phyloP scores from a whole-genome alignment of 2,329 filamentous ascomycete species.

The Hymenoscyphus infarciens region DNA sequence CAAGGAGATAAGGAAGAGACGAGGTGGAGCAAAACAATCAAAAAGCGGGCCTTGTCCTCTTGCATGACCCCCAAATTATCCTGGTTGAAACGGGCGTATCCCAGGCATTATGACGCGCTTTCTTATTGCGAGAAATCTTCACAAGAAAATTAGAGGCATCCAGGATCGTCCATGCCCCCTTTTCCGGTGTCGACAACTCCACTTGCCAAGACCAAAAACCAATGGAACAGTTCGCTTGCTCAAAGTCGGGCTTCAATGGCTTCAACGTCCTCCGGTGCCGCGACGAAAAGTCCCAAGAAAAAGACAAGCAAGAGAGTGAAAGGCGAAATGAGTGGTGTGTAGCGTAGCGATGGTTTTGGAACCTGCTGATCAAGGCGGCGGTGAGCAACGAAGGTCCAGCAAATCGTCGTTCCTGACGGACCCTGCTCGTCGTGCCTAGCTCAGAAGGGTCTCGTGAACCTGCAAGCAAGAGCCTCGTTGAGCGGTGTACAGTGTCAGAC shows the following conservation, averaged over 20 bases:
- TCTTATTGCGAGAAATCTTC: constrained; percentile 1
- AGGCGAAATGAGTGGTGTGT: not conserved
- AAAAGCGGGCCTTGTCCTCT: not conserved
- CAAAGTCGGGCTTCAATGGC: not conserved
- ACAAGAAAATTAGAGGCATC: not conserved
- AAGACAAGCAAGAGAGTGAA: not conserved
- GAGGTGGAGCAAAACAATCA: not conserved
- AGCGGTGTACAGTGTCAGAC: constrained; percentile 7
- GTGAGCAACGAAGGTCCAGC: not conserved
- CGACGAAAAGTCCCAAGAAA: not conserved
- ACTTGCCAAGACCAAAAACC: not conserved
- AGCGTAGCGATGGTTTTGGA: not conserved
- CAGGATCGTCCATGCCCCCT: not conserved
- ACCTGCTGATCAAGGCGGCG: constrained; percentile 6
- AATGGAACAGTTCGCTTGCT: not conserved
- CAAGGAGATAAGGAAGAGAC: not conserved
- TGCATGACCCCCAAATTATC: not conserved
- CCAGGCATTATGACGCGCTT: not conserved
- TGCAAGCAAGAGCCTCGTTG: not conserved
- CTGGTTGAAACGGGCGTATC: constrained; percentile 1
- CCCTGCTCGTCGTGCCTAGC: not conserved
- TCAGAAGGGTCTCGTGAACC: constrained; percentile 6
- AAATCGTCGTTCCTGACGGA: not conserved
- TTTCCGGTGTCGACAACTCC: not conserved
- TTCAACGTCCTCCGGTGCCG: not conserved